Evolutionary conservation across 345 rosid genomes (phyloP), one percentile per base, ranked within the genome.

Genomic region (Citrus sinensis): DNA sequence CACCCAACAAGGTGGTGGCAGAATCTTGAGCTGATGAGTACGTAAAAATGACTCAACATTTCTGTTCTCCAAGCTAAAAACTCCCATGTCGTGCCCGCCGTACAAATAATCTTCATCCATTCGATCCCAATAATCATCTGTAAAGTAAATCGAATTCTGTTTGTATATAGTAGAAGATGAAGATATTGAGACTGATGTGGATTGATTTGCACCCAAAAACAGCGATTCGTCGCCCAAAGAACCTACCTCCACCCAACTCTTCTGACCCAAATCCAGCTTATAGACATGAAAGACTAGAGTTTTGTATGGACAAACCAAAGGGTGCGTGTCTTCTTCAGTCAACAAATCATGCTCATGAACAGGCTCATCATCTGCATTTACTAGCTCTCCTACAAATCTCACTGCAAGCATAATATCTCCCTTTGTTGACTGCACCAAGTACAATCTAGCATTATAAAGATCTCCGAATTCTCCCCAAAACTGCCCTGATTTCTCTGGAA

Each of bases 181-280:
- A 9, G 16, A 9, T 66, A 11, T 54, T 22, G 71, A 73, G 1
- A 78, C 27, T 29, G 81, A 68, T 2, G 60, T 19, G 2, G 84
- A 74, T 3, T 78, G 79, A 49, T 78, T 82, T 11, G 67, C 73
- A 9, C 81, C 84, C 25, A 82, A 42, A 40, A 82, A 78, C 68
- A 82, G 3, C 0, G 71, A 61, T 1, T 34, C 27, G 27, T 74
- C 62, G 0, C 64, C 66, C 75, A 82, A 30, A 19, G 8, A 7
- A 13, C 27, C 20, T 4, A 70, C 77, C 3, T 73, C 69, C 24
- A 66, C 60, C 80, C 76, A 81, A 7, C 22, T 68, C 25, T 67
- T 62, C 42, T 40, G 16, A 22, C 29, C 16, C 0, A 39, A 14
- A 79, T 78, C 82, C 62, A 75, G 6, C 35, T 65, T 67, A 20